Conservation (phyloP, 2,329 filamentous ascomycete genomes). For the Aureobasidium vineae region DNA sequence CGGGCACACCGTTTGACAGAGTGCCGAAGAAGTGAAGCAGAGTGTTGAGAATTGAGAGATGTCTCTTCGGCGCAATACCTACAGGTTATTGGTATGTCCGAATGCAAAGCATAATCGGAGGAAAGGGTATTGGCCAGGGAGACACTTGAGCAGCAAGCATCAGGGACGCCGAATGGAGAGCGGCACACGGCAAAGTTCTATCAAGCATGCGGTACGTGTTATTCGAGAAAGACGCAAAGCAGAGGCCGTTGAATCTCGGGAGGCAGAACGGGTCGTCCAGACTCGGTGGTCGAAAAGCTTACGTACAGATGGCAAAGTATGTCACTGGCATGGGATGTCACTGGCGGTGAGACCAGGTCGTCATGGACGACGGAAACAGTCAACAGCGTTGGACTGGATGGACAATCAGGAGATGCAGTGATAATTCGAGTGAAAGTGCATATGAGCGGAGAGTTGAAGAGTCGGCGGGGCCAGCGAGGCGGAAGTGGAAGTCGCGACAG, state of each 20-base stretch:
- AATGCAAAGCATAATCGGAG: neutral
- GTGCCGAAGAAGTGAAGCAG: neutral
- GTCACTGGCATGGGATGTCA: neutral
- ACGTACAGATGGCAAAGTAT: neutral
- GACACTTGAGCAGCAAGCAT: neutral
- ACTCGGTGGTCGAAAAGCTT: slow-evolving; percentile 1
- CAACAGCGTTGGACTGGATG: neutral
- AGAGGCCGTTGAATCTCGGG: slow-evolving; percentile 8
- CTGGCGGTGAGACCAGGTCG: neutral
- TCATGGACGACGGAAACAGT: neutral
- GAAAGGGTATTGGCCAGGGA: neutral
- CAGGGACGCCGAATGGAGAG: too few relatives aligned
- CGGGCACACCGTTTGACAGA: neutral
- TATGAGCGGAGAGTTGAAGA: neutral
- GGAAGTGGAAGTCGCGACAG: neutral
- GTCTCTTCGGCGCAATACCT: neutral
- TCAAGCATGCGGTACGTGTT: neutral
- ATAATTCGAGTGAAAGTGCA: neutral
- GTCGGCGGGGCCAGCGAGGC: neutral
- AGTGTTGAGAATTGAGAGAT: neutral
- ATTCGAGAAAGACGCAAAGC: neutral
- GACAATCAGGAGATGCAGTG: neutral
- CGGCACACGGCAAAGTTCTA: neutral
- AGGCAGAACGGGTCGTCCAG: slow-evolving; percentile 6
- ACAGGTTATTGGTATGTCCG: neutral